Base-by-base conservation (phyloP, 192 early-diverging fungal species). In the Backusella luteola region DNA sequence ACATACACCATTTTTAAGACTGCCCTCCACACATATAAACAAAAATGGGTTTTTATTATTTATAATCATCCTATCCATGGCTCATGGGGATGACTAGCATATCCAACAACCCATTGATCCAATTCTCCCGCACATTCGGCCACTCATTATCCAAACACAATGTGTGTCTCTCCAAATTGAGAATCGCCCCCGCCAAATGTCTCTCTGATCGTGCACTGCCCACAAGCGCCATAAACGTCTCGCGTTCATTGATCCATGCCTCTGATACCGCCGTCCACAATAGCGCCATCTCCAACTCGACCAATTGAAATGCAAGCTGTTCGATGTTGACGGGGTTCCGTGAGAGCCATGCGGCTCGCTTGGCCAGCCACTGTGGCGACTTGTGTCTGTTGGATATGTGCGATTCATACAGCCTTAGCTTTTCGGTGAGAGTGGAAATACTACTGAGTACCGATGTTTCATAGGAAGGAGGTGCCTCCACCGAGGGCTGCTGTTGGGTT, bases 241-340 rank as follows among this genome's bases (percentile, higher is more conserved):
- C 81, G 4, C 81, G 67, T 66, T 79, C 81, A 11, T 83, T 59
- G 34, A 76, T 71, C 81, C 81, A 83, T 1, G 77, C 29, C 66
- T 83, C 77, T 23, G 81, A 66, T 15, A 83, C 77, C 0, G 81
- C 77, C 0, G 81, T 76, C 77, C 78, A 83, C 6, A 79, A 49
- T 23, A 83, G 38, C n/a, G 76, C 81, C 77, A 79, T 83, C 67
- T 83, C 81, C 39, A 83, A 41, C 39, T 83, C 73, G 19, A 83
- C 75, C 5, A 83, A 53, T 26, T 83, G 81, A 67, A 73, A 79
- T 1, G 81, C 81, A 8, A 83, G 69, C 36, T 83, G 77, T 56
- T 83, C 81, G n/a, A 78, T 76, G 29, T 53, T 83, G 12, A 44
- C 38, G 3, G 81, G 81, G 9, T 56, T 49, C 15, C 73, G 67